Base-by-base conservation (phyloP, 1,284 basidiomycete genomes). In the Leccinum laetum region DNA sequence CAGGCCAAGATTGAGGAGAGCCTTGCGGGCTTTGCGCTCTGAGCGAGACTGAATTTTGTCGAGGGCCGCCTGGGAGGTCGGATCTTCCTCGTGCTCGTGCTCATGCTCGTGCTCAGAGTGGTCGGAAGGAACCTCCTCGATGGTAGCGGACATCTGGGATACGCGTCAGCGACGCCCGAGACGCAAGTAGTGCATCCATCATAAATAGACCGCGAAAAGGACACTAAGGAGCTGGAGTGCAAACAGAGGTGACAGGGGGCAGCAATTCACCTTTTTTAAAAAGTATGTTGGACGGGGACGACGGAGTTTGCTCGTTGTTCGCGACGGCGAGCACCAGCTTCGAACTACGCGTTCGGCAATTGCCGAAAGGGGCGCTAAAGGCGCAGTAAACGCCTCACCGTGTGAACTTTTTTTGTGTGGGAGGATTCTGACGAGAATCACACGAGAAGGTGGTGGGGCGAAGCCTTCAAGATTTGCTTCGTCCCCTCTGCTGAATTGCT, bases 11-110 rank as follows among this genome's bases (percentile, higher is more conserved):
- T 89, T 84, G 71, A 96, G 86, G 62, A 95, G 86, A 61, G 93
- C 93, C 82, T 96, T 95, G 76, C 95, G 86, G 63, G 94, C 94
- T 80, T 96, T 96, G 73, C 94, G 91, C 81, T 96, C 95, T 41
- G 94, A 89, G 70, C 93, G 90, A 64, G 93, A 96, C 81, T 96
- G 93, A 71, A 97, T 92, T 81, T 96, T 96, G 73, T 97, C 94
- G 69, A 95, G 89, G 65, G 92, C 91, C 62, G 92, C 91, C 68
- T 87, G 86, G 63, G 93, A 94, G 67, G 91, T 90, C 58, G 92
- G 92, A 70, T 93, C 91, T 75, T 92, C 89, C 69, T 94, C 89
- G 29, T 52, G 49, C 3, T 52, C 44, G 14, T 46, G 44, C 8
- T 52, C 49, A 4, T 87, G 83, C 66, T 86, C 85, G 73, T 90